Base-by-base conservation (phyloP, 768 basidiomycete genomes). In the Baorangia bicolor region DNA sequence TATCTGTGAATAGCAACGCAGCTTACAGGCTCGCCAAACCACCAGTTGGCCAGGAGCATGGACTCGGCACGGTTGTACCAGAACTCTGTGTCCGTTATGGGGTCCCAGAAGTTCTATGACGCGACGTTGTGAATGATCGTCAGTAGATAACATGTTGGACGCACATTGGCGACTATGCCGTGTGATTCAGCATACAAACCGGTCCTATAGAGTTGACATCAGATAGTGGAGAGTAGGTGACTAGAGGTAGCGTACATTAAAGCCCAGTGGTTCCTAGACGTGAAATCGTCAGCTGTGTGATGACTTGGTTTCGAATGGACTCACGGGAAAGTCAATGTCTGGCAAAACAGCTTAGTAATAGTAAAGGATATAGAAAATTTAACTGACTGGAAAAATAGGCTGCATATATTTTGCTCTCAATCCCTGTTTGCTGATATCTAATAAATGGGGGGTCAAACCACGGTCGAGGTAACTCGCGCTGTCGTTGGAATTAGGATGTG, bases 291-390 rank as follows among this genome's bases (percentile, higher is more conserved):
- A 64, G 46, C 13, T 18, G 11, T 16, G 42, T 20, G 23, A 44
- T 51, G 30, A 50, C 13, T 0, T 27, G 25, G 8, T 56, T 38
- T 38, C 10, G 16, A 57, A 28, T 8, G 33, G 21, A 78, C 90
- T 79, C 67, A 92, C 85, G 94, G 94, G 64, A 96, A 96, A 3
- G 94, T 96, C 61, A 94, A 70, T 2, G 92, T 91, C 90, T 92
- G 57, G 51, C 10, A 37, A 39, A 48, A 34, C 30, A 31, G 18
- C 20, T 61, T 12, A 66, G 56, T 18, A n/a, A 30, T 20, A 30
- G 44, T 5, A 23, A 23, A 42, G 23, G 6, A 49, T 10, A 46
- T 38, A 3, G 23, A 13, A 61, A 10, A 68, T 78, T 60, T 43
- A 85, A 74, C 86, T 62, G 57, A 92, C 91, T 6, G 94, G 94